Evolutionary conservation across 345 rosid genomes (phyloP), one percentile per base, ranked within the genome.

Genomic region (Eucalyptus dawsonii): DNA sequence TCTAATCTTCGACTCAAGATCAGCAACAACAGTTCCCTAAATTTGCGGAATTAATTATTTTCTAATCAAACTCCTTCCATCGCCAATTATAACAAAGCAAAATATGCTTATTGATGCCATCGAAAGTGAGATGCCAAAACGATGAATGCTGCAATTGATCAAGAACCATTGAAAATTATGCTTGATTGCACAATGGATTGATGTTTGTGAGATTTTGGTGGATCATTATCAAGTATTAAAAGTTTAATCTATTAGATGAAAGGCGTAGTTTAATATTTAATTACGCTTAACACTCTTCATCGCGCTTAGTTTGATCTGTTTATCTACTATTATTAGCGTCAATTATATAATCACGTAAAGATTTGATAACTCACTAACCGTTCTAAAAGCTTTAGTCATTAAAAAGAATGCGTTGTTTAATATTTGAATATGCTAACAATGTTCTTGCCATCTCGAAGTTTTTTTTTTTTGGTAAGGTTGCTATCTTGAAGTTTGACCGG

Each of bases 281-380:
- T 21, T 53, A 53, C 11, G 5, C 25, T 53, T 53, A 53, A 53
- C 25, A 53, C 2, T 21, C 11, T 1, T 8, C 25, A 1, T 53
- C 58, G 21, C 5, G 0, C 25, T 53, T 0, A 53, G 11, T 53
- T 0, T 53, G 1, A 0, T 53, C 2, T 53, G 0, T 21, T 53
- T 53, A 21, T 53, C 58, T 19, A 53, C 11, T 53, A 53, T 8
- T 4, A 53, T n/a, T n/a, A 4, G 11, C 11, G 5, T 8, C 58
- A 21, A 53, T 3, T 45, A 44, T 44, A 44, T 44, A 44, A 44
- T 53, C 5, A 4, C 21, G 25, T 53, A 53, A 53, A 53, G 25
- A 53, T 53, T 53, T 53, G 0, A 53, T 4, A 53, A 21, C 2
- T 53, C n/a, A 0, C 2, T 1, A 21, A 21, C 0, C 8, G 25